These are phyloP conservation scores for Mangifera indica DNA, from an alignment of 345 rosid genomes.

Conservation along the genomic window DNA sequence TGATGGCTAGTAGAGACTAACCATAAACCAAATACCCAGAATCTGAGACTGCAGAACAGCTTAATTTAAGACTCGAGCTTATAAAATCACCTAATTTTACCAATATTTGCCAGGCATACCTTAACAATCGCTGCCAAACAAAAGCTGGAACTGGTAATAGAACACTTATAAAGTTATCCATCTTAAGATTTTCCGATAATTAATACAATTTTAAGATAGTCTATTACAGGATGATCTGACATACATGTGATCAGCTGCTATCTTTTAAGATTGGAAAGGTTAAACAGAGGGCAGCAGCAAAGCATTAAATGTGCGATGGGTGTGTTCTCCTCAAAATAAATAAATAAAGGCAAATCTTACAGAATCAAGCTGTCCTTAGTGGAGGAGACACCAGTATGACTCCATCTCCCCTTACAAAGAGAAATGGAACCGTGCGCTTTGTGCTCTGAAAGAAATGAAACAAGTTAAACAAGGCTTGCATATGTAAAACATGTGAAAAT, in stretches of 20 bases:
- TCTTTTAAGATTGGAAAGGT: conserved; percentile 1
- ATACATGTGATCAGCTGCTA: background rate
- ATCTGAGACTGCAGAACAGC: too few species aligned
- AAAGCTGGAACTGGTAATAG: too few species aligned
- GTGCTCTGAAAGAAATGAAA: conserved; percentile 60
- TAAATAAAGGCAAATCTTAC: conserved; percentile 11
- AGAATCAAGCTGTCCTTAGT: conserved; percentile 63
- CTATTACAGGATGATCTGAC: background rate
- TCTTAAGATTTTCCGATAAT: background rate
- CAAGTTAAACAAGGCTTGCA: background rate
- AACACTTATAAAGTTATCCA: background rate
- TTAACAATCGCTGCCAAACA: too few species aligned
- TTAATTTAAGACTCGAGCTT: background rate
- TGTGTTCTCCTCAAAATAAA: background rate
- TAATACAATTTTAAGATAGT: background rate
- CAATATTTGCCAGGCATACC: too few species aligned
- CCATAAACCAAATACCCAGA: too few species aligned
- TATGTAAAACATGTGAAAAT: background rate
- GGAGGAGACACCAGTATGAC: conserved; percentile 99
- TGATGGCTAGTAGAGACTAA: too few species aligned
- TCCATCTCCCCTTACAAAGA: conserved; percentile 98
- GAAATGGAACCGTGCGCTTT: conserved; percentile 75
- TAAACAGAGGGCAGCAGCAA: background rate
- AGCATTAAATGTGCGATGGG: background rate
- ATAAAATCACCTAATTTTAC: background rate